Percentiles rank a stretch among this genome's conserved stretches.
These are phyloP conservation scores for Blastocystis sp. DNA, from an alignment of 352 stramenopile genomes.

Conservation along the genomic window DNA sequence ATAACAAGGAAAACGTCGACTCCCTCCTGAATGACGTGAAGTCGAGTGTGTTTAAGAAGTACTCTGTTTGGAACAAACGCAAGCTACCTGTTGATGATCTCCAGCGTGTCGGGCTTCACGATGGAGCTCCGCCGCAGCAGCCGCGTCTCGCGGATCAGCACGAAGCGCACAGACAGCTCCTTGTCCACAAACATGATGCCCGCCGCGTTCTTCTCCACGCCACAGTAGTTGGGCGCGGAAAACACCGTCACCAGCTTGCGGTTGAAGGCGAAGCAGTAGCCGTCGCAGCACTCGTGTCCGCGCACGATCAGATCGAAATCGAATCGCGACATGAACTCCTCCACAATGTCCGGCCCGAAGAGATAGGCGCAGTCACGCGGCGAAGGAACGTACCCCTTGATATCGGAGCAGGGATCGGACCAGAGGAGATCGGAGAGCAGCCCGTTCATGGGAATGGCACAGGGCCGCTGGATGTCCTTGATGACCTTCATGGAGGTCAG, in stretches of 20 bases:
- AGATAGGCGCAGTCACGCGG: constrained; percentile 95
- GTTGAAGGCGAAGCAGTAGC: constrained; percentile 98
- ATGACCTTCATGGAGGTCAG: constrained; percentile 84
- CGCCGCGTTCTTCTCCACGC: constrained; percentile 99
- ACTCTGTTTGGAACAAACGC: neutral
- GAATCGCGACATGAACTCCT: constrained; percentile 90
- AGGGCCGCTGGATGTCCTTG: constrained; percentile 74
- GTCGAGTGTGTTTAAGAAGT: constrained; percentile 25
- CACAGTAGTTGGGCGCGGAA: constrained; percentile 99
- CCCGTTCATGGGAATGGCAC: constrained; percentile 81
- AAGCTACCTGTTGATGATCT: constrained; percentile 51
- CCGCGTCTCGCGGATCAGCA: constrained; percentile 64
- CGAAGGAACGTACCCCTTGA: constrained; percentile 95
- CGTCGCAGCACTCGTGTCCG: constrained; percentile 98
- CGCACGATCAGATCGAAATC: constrained; percentile 96
- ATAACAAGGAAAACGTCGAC: neutral
- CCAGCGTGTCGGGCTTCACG: constrained; percentile 56
- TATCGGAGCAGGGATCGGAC: constrained; percentile 96
- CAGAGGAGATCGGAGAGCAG: constrained; percentile 96
- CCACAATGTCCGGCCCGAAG: constrained; percentile 95
- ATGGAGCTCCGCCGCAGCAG: constrained; percentile 24
- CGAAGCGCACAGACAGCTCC: constrained; percentile 54
- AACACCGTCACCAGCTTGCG: constrained; percentile 99
- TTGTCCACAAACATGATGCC: constrained; percentile 71
- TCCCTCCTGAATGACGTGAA: constrained; percentile 5